phyloP scores from a whole-genome alignment of 306 rosid genomes.

The Sicyos baderoa region DNA sequence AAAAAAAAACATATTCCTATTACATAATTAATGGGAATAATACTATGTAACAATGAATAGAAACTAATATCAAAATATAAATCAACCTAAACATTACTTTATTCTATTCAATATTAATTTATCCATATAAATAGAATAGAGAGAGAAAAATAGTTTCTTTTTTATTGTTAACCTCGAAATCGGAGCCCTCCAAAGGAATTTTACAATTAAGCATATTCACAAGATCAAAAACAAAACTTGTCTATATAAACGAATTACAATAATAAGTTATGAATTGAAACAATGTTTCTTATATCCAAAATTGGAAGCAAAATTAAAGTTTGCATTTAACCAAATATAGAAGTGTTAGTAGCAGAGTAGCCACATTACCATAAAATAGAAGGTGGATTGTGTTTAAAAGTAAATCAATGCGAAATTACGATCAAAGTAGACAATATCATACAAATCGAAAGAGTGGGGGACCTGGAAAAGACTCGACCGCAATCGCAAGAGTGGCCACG shows the following conservation, averaged over 20 bases:
- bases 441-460: no score
- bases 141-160: no score
- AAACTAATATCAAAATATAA: background rate
- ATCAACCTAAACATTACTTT: background rate
- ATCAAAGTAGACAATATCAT: no score
- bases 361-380: no score
- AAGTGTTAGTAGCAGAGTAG: background rate
- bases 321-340: background rate
- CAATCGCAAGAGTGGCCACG: constrained; percentile 98
- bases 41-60: constrained; percentile 6
- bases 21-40: background rate
- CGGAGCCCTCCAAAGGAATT: no score
- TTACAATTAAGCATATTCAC: no score
- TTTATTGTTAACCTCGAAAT: background rate
- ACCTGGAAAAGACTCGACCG: constrained; percentile 40
- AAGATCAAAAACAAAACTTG: no score
- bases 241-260: no score
- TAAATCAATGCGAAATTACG: no score
- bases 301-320: no score
- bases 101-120: background rate
- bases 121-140: background rate
- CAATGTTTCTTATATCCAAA: no score
- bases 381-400: background rate
- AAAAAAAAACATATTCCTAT: background rate
- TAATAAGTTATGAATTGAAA: no score